Percentiles rank a stretch among this genome's conserved stretches.
These are phyloP conservation scores for Cyanophora paradoxa DNA, from an alignment of 78 protist genomes.

Conservation along the genomic window DNA sequence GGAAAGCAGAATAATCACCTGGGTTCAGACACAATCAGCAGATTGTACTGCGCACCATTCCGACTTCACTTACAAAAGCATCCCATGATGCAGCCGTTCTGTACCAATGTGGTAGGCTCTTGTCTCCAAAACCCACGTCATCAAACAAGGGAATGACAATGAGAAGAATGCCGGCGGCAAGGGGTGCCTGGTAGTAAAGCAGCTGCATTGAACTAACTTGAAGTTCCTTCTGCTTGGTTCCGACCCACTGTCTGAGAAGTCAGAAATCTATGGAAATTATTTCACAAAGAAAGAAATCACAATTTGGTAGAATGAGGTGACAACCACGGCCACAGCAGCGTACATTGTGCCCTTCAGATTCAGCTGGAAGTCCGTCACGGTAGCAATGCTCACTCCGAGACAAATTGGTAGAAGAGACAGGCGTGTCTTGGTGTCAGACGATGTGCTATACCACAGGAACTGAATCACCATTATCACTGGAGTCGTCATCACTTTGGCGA, in stretches of 20 bases:
- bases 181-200: constrained; percentile 32
- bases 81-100: not conserved
- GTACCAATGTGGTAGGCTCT: not conserved
- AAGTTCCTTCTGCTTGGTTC: constrained; percentile 32
- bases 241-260: no score
- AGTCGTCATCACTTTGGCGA: constrained; percentile 14
- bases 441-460: not conserved
- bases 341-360: constrained; percentile 20
- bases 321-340: constrained; percentile 18
- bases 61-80: no score
- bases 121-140: not conserved
- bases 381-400: constrained; percentile 17
- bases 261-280: not conserved
- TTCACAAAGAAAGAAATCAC: not conserved
- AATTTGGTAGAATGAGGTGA: constrained; percentile 37
- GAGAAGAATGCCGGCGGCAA: constrained; percentile 19
- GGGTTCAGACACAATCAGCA: not conserved
- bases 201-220: constrained; percentile 22
- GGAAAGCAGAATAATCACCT: not conserved
- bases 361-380: constrained; percentile 21
- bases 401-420: not conserved
- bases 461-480: constrained; percentile 9
- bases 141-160: constrained; percentile 22
- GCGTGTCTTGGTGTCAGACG: not conserved
- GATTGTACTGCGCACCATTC: not conserved